These are phyloP conservation scores for Canavalia ensiformis DNA, from an alignment of 306 rosid genomes.

Conservation along the genomic window DNA sequence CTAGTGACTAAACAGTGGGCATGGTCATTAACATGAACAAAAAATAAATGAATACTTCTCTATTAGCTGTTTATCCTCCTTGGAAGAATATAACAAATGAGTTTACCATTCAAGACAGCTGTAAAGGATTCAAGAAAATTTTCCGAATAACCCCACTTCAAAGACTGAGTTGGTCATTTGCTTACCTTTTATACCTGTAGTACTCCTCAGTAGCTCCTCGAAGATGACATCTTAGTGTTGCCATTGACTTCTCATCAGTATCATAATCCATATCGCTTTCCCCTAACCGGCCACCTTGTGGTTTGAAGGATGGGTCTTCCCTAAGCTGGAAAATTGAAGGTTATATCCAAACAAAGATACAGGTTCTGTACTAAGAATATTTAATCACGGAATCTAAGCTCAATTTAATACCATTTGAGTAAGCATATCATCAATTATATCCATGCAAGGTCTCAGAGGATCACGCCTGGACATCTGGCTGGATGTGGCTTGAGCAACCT, in stretches of 20 bases:
- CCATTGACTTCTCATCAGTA: slow-evolving; percentile 98
- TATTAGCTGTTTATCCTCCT: neutral
- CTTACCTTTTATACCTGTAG: slow-evolving; percentile 88
- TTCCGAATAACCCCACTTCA: slow-evolving; percentile 25
- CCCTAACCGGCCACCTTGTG: slow-evolving; percentile 92
- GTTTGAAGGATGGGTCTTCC: slow-evolving; percentile 95
- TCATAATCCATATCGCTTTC: slow-evolving; percentile 97
- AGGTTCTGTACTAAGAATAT: slow-evolving; percentile 17
- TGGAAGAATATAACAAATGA: slow-evolving; percentile 30
- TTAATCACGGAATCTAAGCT: slow-evolving; percentile 28
- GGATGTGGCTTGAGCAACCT: slow-evolving; percentile 98
- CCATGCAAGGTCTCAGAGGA: slow-evolving; percentile 90
- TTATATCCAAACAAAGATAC: slow-evolving; percentile 44
- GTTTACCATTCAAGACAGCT: slow-evolving; percentile 8
- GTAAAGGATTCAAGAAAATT: slow-evolving; percentile 30
- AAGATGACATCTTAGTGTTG: slow-evolving; percentile 88
- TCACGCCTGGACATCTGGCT: slow-evolving; percentile 95
- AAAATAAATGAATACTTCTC: slow-evolving; percentile 15
- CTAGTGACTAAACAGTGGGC: neutral
- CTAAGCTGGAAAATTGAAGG: slow-evolving; percentile 65
- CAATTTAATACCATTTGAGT: slow-evolving; percentile 71
- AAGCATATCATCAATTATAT: slow-evolving; percentile 83
- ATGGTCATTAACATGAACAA: neutral
- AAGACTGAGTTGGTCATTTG: slow-evolving; percentile 24
- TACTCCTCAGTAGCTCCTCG: slow-evolving; percentile 90